Base-by-base conservation (phyloP, 202 grass and related monocot genomes). In the Eragrostis tef region DNA sequence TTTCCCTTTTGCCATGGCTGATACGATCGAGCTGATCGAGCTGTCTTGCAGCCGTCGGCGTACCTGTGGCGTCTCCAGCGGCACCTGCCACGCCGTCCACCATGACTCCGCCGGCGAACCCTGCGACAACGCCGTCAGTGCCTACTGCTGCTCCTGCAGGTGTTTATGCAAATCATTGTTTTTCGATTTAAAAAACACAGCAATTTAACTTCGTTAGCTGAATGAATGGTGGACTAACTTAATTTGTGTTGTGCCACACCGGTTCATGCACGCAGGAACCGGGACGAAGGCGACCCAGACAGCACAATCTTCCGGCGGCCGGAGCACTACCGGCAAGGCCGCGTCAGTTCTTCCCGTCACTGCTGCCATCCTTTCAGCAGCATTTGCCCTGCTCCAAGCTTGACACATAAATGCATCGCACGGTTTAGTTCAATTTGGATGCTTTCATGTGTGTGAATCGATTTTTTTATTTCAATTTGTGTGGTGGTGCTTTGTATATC, bases 21-120 rank as follows among this genome's bases (percentile, higher is more conserved):
- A 77, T 31, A 1, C n/a, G n/a, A n/a, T 1, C 59, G 50, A n/a
- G n/a, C n/a, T n/a, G n/a, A n/a, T n/a, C n/a, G 36, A 64, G 56
- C 34, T 60, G 76, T 22, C 24, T 34, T 79, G 77, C 64, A 80
- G 77, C 49, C 52, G 49, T 43, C 3, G 77, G 77, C 9, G 77
- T 80, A 0, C 49, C 77, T 6, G 45, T 79, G 48, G 7, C 49
- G 1, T 54, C 77, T 39, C 7, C 45, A 11, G 0, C 79, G 36
- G 39, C 89, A 11, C 58, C 85, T 9, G 25, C 74, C 39, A 56
- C 71, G 0, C 39, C 73, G 15, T n/a, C 83, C 1, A 64, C 59
- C 29, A 31, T 3, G 5, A 15, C 75, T 29, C 69, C 69, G 69
- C 69, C 69, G 69, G 69, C 59, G 26, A 72, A 47, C 46, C 14